Evolutionary conservation across 345 rosid genomes (phyloP).

Genomic region (Odontarrhena argentea): DNA sequence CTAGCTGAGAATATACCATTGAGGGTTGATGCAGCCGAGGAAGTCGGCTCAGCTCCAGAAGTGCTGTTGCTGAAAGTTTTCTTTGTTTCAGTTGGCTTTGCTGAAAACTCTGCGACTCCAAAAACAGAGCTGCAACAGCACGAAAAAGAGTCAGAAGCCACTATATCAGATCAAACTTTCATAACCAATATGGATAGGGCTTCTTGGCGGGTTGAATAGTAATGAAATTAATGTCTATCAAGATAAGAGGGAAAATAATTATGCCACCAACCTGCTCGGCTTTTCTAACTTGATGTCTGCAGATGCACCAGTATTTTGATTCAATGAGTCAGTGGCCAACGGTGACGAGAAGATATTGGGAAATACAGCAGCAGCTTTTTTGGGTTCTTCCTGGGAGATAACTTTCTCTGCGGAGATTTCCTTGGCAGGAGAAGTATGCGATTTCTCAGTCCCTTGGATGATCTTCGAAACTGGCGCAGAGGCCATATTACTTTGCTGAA

Average conservation of each 20-base stretch:
- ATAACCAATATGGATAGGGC: slow-evolving; percentile 34
- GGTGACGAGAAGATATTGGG: slow-evolving; percentile 28
- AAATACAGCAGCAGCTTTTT: slow-evolving; percentile 28
- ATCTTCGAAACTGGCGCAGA: slow-evolving; percentile 40
- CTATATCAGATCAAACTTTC: slow-evolving; percentile 31
- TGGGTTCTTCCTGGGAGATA: slow-evolving; percentile 30
- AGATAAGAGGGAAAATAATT: slow-evolving; percentile 12
- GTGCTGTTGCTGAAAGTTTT: slow-evolving; percentile 40
- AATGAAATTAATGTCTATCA: slow-evolving; percentile 15
- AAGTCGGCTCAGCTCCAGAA: slow-evolving; percentile 40
- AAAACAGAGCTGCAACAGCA: slow-evolving; percentile 55
- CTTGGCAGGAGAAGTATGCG: slow-evolving; percentile 22
- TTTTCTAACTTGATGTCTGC: slow-evolving; percentile 33
- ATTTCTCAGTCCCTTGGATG: slow-evolving; percentile 32
- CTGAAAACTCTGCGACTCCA: slow-evolving; percentile 39
- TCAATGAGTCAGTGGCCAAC: slow-evolving; percentile 4
- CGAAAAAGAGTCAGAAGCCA: slow-evolving; percentile 26
- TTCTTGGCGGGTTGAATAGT: slow-evolving; percentile 27
- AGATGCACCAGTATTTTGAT: slow-evolving; percentile 34
- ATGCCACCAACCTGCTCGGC: slow-evolving; percentile 40
- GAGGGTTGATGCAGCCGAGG: slow-evolving; percentile 46
- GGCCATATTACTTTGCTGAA: slow-evolving; percentile 39
- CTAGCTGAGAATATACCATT: slow-evolving; percentile 53
- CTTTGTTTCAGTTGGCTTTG: slow-evolving; percentile 47
- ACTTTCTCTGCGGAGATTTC: slow-evolving; percentile 17